phyloP scores from a whole-genome alignment of 768 basidiomycete species.

The Termitomyces sp. region DNA sequence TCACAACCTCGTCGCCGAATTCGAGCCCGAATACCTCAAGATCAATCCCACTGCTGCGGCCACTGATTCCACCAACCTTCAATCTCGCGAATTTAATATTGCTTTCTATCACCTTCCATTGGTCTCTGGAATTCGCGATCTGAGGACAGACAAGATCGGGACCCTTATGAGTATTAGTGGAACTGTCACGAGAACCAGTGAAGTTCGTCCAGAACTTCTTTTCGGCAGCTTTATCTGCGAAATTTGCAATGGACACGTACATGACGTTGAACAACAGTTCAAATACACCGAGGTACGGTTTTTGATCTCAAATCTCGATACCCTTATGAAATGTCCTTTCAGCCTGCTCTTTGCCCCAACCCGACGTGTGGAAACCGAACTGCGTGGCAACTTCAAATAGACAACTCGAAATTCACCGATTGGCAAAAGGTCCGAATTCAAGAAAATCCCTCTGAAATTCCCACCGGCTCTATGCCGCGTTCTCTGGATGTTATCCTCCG shows the following conservation, averaged over 20 bases:
- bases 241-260: slow-evolving; percentile 79
- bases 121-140: slow-evolving; percentile 90
- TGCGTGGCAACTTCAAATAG: slow-evolving; percentile 93
- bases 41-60: slow-evolving; percentile 88
- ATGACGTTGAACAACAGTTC: slow-evolving; percentile 98
- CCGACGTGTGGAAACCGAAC: slow-evolving; percentile 87
- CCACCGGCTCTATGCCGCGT: slow-evolving; percentile 97
- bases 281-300: slow-evolving; percentile 90
- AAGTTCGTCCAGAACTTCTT: slow-evolving; percentile 93
- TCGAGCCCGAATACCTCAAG: slow-evolving; percentile 93
- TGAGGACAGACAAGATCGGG: slow-evolving; percentile 92
- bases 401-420: slow-evolving; percentile 94
- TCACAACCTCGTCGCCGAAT: slow-evolving; percentile 83
- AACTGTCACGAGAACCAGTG: slow-evolving; percentile 95
- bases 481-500: slow-evolving; percentile 95
- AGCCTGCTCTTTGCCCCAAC: slow-evolving; percentile 95
- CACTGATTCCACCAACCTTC: slow-evolving; percentile 82
- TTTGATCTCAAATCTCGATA: background rate
- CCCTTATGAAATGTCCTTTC: background rate
- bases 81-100: slow-evolving; percentile 90
- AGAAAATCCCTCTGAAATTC: slow-evolving; percentile 98
- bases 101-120: slow-evolving; percentile 95
- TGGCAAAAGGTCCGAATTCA: slow-evolving; percentile 99
- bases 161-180: slow-evolving; percentile 94
- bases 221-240: slow-evolving; percentile 94